A percentile compares a stretch with the other conserved stretches of the same genome.
These are phyloP conservation scores for Dictyostelium citrinum DNA, from an alignment of 78 protist species.

Conservation along the genomic window DNA sequence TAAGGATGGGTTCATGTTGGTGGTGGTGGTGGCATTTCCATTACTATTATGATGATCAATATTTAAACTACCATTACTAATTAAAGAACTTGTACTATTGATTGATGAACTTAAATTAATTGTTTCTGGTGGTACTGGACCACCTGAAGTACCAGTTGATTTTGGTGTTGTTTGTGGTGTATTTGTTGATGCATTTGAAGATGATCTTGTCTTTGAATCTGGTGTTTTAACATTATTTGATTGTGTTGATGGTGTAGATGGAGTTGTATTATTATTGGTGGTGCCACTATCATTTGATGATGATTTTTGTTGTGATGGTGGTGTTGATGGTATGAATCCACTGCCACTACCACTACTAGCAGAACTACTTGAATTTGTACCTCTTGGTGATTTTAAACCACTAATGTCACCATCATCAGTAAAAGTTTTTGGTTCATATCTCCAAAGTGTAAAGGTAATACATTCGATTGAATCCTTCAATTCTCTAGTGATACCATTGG, in stretches of 20 bases:
- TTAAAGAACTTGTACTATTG: neutral
- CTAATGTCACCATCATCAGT: neutral
- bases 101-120: neutral
- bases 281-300: neutral
- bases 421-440: slow-evolving; percentile 39
- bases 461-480: slow-evolving; percentile 49
- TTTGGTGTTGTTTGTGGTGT: neutral
- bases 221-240: neutral
- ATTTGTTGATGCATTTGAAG: neutral
- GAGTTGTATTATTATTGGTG: neutral
- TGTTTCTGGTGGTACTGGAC: neutral
- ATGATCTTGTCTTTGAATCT: slow-evolving; percentile 39
- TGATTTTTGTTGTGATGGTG: neutral
- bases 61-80: neutral
- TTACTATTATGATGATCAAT: no score
- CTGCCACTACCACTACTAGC: neutral
- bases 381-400: slow-evolving; percentile 1
- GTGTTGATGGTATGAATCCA: neutral
- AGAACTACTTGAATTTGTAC: neutral
- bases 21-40: neutral
- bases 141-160: neutral
- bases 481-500: slow-evolving; percentile 38
- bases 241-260: neutral
- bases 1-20: neutral
- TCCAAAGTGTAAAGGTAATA: slow-evolving; percentile 39